Evolutionary conservation across 345 rosid species (phyloP).

Genomic region (Physaria fendleri): DNA sequence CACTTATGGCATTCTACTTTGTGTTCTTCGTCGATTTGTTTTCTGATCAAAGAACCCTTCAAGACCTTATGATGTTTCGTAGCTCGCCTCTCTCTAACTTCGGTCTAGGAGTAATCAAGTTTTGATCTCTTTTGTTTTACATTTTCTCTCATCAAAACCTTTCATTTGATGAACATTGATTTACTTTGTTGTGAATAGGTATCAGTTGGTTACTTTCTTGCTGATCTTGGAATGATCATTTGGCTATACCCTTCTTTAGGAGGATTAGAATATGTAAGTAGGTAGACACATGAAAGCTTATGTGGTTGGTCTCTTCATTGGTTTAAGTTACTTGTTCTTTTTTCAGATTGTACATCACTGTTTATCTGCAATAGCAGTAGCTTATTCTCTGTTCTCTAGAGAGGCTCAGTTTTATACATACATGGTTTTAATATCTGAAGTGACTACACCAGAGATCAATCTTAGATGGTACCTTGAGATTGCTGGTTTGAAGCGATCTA

Average conservation of each 20-base stretch:
- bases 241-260: conserved; percentile 88
- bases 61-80: conserved; percentile 47
- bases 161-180: not conserved
- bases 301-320: not conserved
- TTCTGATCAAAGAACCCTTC: conserved; percentile 37
- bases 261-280: conserved; percentile 82
- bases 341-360: conserved; percentile 73
- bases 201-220: conserved; percentile 80
- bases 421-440: conserved; percentile 81
- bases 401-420: conserved; percentile 81
- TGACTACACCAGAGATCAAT: conserved; percentile 82
- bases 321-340: not conserved
- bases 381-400: conserved; percentile 65
- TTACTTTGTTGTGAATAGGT: conserved; percentile 35
- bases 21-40: conserved; percentile 73
- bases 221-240: conserved; percentile 71
- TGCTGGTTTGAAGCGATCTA: conserved; percentile 75
- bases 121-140: not conserved
- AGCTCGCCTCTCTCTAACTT: conserved; percentile 62
- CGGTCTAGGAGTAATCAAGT: conserved; percentile 70
- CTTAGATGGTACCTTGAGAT: conserved; percentile 88
- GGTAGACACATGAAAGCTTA: not conserved
- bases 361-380: conserved; percentile 55
- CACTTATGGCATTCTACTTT: conserved; percentile 55
- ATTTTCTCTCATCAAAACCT: not conserved